Evolutionary conservation across 2,329 filamentous ascomycete species (phyloP), one percentile per base, ranked within the genome.

Genomic region (Aspergillus tanneri): DNA sequence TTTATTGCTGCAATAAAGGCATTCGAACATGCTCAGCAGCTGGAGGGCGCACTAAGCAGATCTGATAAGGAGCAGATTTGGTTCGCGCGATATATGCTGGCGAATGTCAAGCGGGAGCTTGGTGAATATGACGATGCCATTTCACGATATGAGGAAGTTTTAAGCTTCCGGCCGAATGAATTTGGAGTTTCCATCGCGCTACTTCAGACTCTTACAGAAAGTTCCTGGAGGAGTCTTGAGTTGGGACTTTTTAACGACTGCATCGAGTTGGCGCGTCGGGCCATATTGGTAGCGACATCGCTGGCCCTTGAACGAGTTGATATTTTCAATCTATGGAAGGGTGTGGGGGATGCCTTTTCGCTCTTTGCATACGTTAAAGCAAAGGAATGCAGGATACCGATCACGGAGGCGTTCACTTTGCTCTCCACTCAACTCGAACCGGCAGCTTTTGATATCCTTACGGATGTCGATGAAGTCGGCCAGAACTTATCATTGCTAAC

Each of bases 11-110:
- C 93, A 0, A 89, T 87, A 3, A 92, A 93, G 63, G 90, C 93
- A 0, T 93, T 97, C 57, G 77, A 88, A 25, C 87, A 95, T 62
- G 93, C 92, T 0, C 85, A 92, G 63, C 81, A 80, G 45, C 77
- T 96, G 4, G 88, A 92, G 53, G 77, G 81, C 22, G 76, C 78
- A 1, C 68, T 80, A 0, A 68, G 76, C n/a, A 63, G 78, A 62
- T 69, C 80, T 37, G 76, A 82, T 25, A 65, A 75, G 16, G 83
- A 81, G 0, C 87, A 95, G 57, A 87, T 82, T 8, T 99, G 93
- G 93, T 99, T 96, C 66, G 91, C 91, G 6, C 89, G 89, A 64
- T 96, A 96, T 68, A 95, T 99, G 86, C 81, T 97, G 51, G 91
- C 90, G 32, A 97, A 99, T 61, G 88, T 99, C 46, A 90, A 90